phyloP scores from a whole-genome alignment of 2,329 filamentous ascomycete genomes.

The Bimuria novae-zelandiae region DNA sequence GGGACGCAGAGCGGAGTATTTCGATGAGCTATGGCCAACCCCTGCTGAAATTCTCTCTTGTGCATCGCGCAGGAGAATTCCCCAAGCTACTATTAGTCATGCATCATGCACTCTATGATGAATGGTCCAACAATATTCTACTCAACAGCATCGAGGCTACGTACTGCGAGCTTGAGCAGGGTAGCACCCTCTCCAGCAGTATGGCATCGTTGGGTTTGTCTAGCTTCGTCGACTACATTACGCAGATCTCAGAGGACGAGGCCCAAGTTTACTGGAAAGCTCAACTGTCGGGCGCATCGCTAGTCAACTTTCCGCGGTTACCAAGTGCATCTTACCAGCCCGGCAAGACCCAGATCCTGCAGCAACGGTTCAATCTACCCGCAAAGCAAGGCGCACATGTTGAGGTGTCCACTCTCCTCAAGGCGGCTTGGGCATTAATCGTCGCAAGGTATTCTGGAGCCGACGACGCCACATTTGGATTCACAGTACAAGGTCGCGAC shows the following conservation, averaged over 20 bases:
- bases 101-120: conserved; percentile 86
- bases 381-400: background rate
- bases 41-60: background rate
- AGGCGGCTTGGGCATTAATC: background rate
- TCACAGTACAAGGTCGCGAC: background rate
- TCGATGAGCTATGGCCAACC: conserved; percentile 49
- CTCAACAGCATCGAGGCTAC: background rate
- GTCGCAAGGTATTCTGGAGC: background rate
- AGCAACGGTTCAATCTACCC: background rate
- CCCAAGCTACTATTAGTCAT: conserved; percentile 66
- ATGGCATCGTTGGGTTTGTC: background rate
- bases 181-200: background rate
- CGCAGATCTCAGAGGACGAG: background rate
- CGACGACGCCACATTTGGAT: background rate
- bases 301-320: background rate
- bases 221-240: background rate
- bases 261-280: background rate
- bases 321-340: background rate
- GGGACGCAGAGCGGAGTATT: conserved; percentile 4
- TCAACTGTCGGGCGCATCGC: background rate
- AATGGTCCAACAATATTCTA: conserved; percentile 62
- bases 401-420: background rate
- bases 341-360: background rate
- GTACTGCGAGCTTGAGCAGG: conserved; percentile 30
- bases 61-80: background rate